Evolutionary conservation across 495 filamentous ascomycete species (phyloP).

Genomic region (Neurospora sp.): DNA sequence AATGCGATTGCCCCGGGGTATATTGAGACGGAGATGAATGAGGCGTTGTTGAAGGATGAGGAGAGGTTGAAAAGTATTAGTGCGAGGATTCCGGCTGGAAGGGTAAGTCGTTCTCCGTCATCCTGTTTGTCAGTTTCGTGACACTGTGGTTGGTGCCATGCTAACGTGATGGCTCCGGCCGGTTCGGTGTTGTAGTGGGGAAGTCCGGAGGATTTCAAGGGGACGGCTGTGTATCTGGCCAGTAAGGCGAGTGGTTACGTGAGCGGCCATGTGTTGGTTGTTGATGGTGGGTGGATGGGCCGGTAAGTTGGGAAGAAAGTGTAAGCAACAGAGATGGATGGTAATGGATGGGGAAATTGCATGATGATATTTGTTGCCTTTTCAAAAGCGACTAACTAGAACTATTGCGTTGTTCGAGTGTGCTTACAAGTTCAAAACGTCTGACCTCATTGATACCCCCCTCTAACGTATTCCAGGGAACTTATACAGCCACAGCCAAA

Average conservation of each 20-base stretch:
- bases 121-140: neutral
- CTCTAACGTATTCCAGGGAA: neutral
- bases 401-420: neutral
- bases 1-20: constrained; percentile 76
- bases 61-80: constrained; percentile 61
- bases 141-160: neutral
- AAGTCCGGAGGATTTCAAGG: constrained; percentile 80
- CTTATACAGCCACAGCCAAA: neutral
- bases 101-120: constrained; percentile 19
- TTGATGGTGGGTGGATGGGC: constrained; percentile 95
- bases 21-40: constrained; percentile 89
- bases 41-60: constrained; percentile 63
- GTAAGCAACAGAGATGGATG: neutral
- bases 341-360: neutral
- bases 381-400: neutral
- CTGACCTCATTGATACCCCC: neutral
- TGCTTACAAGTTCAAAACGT: neutral
- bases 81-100: constrained; percentile 71
- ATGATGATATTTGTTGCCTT: neutral
- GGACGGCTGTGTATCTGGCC: constrained; percentile 67
- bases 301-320: constrained; percentile 36
- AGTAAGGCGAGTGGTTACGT: constrained; percentile 70
- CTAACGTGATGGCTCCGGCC: neutral
- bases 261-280: constrained; percentile 65
- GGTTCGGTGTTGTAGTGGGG: constrained; percentile 48